Evolutionary conservation across 176 grass and related monocot species (phyloP), one percentile per base, ranked within the genome.

Genomic region (Eremochloa ophiuroides): DNA sequence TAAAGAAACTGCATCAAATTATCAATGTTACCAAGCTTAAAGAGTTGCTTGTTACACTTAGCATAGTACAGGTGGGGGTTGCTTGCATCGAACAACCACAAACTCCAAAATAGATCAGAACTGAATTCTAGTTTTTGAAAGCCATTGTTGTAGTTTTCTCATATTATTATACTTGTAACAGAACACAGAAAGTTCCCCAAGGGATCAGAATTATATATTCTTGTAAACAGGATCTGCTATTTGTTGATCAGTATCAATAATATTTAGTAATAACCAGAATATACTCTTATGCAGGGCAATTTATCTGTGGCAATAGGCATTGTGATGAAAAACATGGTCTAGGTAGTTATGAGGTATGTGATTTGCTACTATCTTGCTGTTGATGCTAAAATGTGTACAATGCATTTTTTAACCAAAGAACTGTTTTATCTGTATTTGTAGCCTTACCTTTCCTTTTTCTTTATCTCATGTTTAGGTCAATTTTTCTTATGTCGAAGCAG

Each of bases 401-500:
- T 35, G 15, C 31, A 58, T 46, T 83, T 38, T 66, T n/a, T 53
- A 0, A 2, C 7, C 44, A 58, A 71, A 18, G 44, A 61, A 23
- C 75, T 39, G 6, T 59, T 79, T 81, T 73, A 46, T 2, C 48
- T 50, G 29, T 79, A 29, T 66, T 30, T 53, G 4, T 67, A 53
- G 30, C 30, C 34, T 68, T 34, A 75, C 18, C 15, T 65, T 8
- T 75, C 61, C 75, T 18, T 65, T 8, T 35, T 17, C 13, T 64
- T 6, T 6, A 37, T 27, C 13, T 64, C 6, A 17, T 71, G 75
- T 74, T 43, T 58, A 98, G 92, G 95, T 98, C 56, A 98, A 95
- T 35, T 95, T 98, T 91, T 91, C 88, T 31, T 98, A 98, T 82
- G 77, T 88, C n/a, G 95, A 98, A 95, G 90, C 79, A 10, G 86